Evolutionary conservation across 2,329 filamentous ascomycete genomes (phyloP).

Genomic region (Fulvia fulva): DNA sequence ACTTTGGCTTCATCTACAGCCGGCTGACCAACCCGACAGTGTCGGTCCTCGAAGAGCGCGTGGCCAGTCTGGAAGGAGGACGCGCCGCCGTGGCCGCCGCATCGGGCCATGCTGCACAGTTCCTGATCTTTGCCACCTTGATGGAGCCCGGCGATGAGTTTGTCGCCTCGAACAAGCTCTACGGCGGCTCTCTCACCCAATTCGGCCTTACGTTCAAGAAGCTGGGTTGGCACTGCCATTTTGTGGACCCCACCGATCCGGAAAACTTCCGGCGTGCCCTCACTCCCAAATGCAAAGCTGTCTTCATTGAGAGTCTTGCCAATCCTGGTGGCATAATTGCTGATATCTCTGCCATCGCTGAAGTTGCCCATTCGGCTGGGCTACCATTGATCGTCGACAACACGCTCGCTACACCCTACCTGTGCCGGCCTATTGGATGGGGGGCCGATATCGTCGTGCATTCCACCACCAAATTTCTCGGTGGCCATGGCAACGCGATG

Average conservation of each 20-base stretch:
- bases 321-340: slow-evolving; percentile 14
- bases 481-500: slow-evolving; percentile 18
- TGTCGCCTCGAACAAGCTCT: slow-evolving; percentile 15
- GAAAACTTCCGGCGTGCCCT: slow-evolving; percentile 15
- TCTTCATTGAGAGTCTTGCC: slow-evolving; percentile 16
- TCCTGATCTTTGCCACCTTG: slow-evolving; percentile 15
- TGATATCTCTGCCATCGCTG: slow-evolving; percentile 14
- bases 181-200: slow-evolving; percentile 17
- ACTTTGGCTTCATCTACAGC: slow-evolving; percentile 17
- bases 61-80: slow-evolving; percentile 17
- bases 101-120: slow-evolving; percentile 17
- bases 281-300: slow-evolving; percentile 17
- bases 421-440: slow-evolving; percentile 17
- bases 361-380: slow-evolving; percentile 15
- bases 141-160: slow-evolving; percentile 17
- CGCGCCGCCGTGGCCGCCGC: slow-evolving; percentile 15
- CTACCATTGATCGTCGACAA: slow-evolving; percentile 18
- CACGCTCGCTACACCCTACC: slow-evolving; percentile 15
- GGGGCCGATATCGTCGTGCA: slow-evolving; percentile 17
- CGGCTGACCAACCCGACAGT: slow-evolving; percentile 18
- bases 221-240: slow-evolving; percentile 17
- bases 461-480: slow-evolving; percentile 17
- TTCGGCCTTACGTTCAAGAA: slow-evolving; percentile 18
- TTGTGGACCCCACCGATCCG: slow-evolving; percentile 15
- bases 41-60: slow-evolving; percentile 15